phyloP scores from a whole-genome alignment of 495 filamentous ascomycete genomes.

The Amphirosellinia nigrospora region DNA sequence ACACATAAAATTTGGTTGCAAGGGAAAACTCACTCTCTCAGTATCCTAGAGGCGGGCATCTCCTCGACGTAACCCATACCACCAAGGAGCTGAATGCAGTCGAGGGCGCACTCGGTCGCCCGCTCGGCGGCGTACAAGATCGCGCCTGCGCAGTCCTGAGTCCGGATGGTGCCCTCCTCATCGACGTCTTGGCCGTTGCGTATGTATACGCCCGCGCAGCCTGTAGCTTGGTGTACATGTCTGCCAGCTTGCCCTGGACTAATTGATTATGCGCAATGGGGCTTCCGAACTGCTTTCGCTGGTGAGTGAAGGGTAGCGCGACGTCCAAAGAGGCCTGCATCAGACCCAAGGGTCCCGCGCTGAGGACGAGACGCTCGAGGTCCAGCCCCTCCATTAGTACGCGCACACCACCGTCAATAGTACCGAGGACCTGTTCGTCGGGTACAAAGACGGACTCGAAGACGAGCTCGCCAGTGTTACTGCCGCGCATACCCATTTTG shows the following conservation, averaged over 20 bases:
- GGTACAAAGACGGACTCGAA: conserved; percentile 96
- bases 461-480: conserved; percentile 92
- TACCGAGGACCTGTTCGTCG: conserved; percentile 76
- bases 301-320: conserved; percentile 86
- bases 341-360: conserved; percentile 88
- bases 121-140: conserved; percentile 95
- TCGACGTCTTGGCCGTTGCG: conserved; percentile 77
- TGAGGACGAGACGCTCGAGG: conserved; percentile 90
- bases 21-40: conserved; percentile 66
- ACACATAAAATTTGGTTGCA: neutral
- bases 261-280: conserved; percentile 95
- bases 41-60: conserved; percentile 82
- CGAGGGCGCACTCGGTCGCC: conserved; percentile 85
- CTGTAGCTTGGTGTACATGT: conserved; percentile 95
- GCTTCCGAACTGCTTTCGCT: conserved; percentile 82
- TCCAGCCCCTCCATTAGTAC: conserved; percentile 97
- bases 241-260: conserved; percentile 90
- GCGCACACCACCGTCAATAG: conserved; percentile 79
- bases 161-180: conserved; percentile 69
- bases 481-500: conserved; percentile 97
- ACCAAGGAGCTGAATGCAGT: conserved; percentile 93
- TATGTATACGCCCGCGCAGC: conserved; percentile 83
- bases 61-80: conserved; percentile 98
- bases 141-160: conserved; percentile 92
- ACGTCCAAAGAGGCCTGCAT: conserved; percentile 94